phyloP scores from a whole-genome alignment of 1,284 basidiomycete genomes.

The Puccinia coronata region DNA sequence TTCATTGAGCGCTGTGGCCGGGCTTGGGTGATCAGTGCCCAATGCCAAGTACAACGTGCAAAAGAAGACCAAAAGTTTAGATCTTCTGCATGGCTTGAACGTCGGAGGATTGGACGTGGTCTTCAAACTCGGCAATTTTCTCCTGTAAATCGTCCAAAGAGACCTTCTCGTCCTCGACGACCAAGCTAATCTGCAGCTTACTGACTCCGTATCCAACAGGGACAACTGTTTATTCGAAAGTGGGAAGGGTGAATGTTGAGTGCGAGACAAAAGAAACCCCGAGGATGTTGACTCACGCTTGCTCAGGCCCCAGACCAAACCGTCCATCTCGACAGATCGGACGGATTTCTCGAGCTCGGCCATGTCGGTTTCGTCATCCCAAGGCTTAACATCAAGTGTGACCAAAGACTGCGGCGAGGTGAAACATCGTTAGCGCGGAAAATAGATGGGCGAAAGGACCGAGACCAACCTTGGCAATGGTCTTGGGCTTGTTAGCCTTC shows the following conservation, averaged over 20 bases:
- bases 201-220: constrained; percentile 90
- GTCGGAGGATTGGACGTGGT: constrained; percentile 93
- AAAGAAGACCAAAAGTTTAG: constrained; percentile 3
- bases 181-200: constrained; percentile 90
- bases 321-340: constrained; percentile 82
- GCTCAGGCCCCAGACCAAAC: constrained; percentile 82
- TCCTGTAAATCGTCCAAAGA: constrained; percentile 92
- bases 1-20: no score
- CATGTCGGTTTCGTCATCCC: constrained; percentile 99
- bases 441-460: not conserved
- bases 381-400: constrained; percentile 89
- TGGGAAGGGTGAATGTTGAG: not conserved
- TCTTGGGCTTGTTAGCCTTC: constrained; percentile 77
- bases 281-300: constrained; percentile 51
- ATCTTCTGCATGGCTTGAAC: constrained; percentile 59
- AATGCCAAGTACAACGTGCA: not conserved
- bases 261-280: not conserved
- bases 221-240: constrained; percentile 70
- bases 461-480: constrained; percentile 75
- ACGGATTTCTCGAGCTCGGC: constrained; percentile 77
- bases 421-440: constrained; percentile 50
- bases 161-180: constrained; percentile 94
- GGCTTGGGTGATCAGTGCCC: no score
- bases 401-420: constrained; percentile 73
- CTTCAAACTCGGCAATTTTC: constrained; percentile 74